A percentile compares a stretch with the other conserved stretches of the same genome.
Conservation (phyloP, 139 green algal species). For the Gonium pectorale region DNA sequence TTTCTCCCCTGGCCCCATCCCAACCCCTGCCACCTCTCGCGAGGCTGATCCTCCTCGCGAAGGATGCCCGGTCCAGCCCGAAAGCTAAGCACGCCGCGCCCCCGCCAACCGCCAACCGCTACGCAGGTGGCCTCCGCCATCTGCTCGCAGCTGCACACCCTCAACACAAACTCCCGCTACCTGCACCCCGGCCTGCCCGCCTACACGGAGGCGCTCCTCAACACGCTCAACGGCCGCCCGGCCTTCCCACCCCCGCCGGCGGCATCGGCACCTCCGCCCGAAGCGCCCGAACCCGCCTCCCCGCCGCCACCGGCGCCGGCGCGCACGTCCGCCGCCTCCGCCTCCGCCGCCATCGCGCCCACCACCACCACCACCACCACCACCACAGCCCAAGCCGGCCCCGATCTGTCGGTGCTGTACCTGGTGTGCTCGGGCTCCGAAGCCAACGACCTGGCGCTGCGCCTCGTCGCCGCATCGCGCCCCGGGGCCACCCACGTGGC, state of each 20-base stretch:
- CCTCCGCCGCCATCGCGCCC: not conserved
- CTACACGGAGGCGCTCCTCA: constrained; percentile 66
- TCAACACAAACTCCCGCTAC: constrained; percentile 91
- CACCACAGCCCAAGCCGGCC: not conserved
- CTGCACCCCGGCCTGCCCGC: constrained; percentile 67
- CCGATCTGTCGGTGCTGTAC: constrained; percentile 71
- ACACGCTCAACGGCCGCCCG: constrained; percentile 62
- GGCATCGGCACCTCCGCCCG: not conserved
- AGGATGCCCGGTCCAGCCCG: no score
- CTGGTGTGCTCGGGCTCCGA: constrained; percentile 86
- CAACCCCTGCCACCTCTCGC: no score
- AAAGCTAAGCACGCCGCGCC: no score
- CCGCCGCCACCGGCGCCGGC: not conserved
- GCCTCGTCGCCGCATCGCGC: constrained; percentile 65
- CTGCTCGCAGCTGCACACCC: constrained; percentile 65
- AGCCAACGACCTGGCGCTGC: constrained; percentile 91
- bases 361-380: not conserved
- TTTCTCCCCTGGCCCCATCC: no score
- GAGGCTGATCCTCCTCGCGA: no score
- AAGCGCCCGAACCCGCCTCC: not conserved
- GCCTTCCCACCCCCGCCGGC: no score
- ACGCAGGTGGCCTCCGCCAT: constrained; percentile 75
- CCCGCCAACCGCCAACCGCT: no score
- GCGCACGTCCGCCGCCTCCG: not conserved
- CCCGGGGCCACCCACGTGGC: constrained; percentile 54